phyloP scores from a whole-genome alignment of 805 yeast genomes.

The Ascoidea rubescens region DNA sequence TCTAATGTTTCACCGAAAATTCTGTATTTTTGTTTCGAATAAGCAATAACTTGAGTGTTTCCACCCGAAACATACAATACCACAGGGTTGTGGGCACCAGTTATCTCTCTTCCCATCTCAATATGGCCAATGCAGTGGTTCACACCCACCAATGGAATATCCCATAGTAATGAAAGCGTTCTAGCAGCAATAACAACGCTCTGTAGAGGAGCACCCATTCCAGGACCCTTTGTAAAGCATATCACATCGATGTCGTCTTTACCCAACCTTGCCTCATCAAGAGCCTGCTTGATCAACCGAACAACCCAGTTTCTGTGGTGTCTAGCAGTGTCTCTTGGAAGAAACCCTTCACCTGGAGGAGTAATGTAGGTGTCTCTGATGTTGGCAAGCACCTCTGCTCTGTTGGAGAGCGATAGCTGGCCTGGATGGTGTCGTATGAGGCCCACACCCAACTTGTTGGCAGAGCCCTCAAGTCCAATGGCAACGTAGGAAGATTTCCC shows the following conservation, averaged over 20 bases:
- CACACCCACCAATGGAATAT: conserved; percentile 80
- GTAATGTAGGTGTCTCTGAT: conserved; percentile 89
- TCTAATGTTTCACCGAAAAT: conserved; percentile 99
- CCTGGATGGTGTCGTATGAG: conserved; percentile 60
- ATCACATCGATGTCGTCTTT: conserved; percentile 55
- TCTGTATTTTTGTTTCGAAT: conserved; percentile 82
- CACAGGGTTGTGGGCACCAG: conserved; percentile 96
- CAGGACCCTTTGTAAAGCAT: conserved; percentile 96
- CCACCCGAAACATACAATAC: conserved; percentile 97
- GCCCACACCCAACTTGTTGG: conserved; percentile 93
- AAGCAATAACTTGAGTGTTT: conserved; percentile 95
- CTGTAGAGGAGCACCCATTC: conserved; percentile 98
- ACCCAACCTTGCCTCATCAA: conserved; percentile 42
- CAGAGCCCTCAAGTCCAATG: conserved; percentile 92
- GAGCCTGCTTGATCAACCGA: conserved; percentile 51
- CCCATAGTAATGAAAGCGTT: conserved; percentile 67
- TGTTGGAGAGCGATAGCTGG: conserved; percentile 35
- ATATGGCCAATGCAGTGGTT: conserved; percentile 97
- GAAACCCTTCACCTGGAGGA: conserved; percentile 97
- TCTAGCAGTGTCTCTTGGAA: conserved; percentile 93
- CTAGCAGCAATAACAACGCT: conserved; percentile 89
- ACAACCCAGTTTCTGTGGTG: conserved; percentile 95
- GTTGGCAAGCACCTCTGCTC: conserved; percentile 73
- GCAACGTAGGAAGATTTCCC: conserved; percentile 47
- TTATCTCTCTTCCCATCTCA: conserved; percentile 97